Percentiles rank a stretch among this genome's conserved stretches.
Conservation (phyloP, 495 filamentous ascomycete species). For the Hypoxylon trugodes region DNA sequence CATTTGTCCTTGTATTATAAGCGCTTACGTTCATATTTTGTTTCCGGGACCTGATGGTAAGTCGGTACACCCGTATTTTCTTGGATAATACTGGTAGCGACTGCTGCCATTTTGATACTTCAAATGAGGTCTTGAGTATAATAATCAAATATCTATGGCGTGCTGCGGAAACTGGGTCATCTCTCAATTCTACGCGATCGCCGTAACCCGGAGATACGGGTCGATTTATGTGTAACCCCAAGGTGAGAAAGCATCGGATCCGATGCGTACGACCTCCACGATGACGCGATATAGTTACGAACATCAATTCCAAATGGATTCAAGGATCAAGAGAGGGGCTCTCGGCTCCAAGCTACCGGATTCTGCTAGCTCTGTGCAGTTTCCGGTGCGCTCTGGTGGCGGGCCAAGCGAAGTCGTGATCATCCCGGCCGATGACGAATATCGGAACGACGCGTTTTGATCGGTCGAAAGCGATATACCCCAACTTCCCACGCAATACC, state of each 20-base stretch:
- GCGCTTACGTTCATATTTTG: slow-evolving; percentile 48
- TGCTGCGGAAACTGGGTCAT: background rate
- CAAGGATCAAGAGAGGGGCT: slow-evolving; percentile 16
- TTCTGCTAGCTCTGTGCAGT: background rate
- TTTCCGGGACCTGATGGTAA: slow-evolving; percentile 50
- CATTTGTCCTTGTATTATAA: background rate
- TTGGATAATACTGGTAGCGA: slow-evolving; percentile 27
- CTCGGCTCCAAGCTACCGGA: slow-evolving; percentile 31
- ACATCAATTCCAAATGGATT: slow-evolving; percentile 23
- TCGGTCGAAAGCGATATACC: slow-evolving; percentile 23
- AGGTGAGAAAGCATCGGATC: slow-evolving; percentile 19
- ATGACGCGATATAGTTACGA: slow-evolving; percentile 33
- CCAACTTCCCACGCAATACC: slow-evolving; percentile 2
- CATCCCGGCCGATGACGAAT: slow-evolving; percentile 40
- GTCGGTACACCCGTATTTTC: slow-evolving; percentile 38
- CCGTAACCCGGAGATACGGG: slow-evolving; percentile 11
- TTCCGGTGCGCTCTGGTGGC: slow-evolving; percentile 2
- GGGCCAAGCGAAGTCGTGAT: slow-evolving; percentile 38
- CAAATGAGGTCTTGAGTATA: slow-evolving; percentile 1
- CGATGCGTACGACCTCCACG: slow-evolving; percentile 32
- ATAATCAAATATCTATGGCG: background rate
- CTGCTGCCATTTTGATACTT: slow-evolving; percentile 37
- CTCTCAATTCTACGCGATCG: slow-evolving; percentile 6
- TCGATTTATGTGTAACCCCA: slow-evolving; percentile 24
- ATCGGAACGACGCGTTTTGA: slow-evolving; percentile 19